phyloP scores from a whole-genome alignment of 2,329 filamentous ascomycete species.

The Metarhizium album region DNA sequence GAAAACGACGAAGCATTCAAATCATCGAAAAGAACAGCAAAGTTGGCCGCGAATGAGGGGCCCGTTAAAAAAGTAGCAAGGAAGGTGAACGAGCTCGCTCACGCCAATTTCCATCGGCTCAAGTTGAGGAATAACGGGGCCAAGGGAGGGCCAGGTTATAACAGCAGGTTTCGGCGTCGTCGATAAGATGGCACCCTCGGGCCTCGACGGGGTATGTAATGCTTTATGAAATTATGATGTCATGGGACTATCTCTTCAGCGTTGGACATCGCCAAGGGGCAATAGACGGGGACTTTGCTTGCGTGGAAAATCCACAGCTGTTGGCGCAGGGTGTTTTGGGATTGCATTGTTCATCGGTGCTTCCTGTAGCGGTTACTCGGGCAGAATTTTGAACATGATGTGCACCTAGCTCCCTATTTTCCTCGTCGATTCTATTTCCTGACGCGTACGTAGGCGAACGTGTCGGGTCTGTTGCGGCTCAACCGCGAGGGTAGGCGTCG shows the following conservation, averaged over 20 bases:
- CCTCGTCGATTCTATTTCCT: no score
- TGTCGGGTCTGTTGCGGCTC: no score
- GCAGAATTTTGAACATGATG: no score
- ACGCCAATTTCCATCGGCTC: conserved; percentile 55
- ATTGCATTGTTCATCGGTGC: no score
- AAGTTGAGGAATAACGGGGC: conserved; percentile 52
- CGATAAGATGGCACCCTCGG: conserved; percentile 11
- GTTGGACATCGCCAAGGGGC: background rate
- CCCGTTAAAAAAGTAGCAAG: conserved; percentile 40
- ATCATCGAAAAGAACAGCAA: conserved; percentile 16
- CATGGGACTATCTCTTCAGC: background rate
- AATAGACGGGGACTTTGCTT: background rate
- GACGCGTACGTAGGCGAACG: no score
- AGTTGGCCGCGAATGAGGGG: conserved; percentile 26
- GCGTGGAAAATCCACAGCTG: background rate
- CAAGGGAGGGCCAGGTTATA: conserved; percentile 49
- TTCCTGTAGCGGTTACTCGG: no score
- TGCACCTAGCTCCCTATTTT: no score
- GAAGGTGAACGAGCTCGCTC: conserved; percentile 54
- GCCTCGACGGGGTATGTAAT: background rate
- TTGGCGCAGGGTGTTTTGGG: no score
- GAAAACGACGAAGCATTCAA: conserved; percentile 11
- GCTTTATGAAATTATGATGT: conserved; percentile 2
- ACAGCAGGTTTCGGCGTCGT: conserved; percentile 47
- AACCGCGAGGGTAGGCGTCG: no score